Percentiles rank a stretch among this genome's conserved stretches.
These are phyloP conservation scores for Myrica gale DNA, from an alignment of 306 rosid genomes.

Conservation along the genomic window DNA sequence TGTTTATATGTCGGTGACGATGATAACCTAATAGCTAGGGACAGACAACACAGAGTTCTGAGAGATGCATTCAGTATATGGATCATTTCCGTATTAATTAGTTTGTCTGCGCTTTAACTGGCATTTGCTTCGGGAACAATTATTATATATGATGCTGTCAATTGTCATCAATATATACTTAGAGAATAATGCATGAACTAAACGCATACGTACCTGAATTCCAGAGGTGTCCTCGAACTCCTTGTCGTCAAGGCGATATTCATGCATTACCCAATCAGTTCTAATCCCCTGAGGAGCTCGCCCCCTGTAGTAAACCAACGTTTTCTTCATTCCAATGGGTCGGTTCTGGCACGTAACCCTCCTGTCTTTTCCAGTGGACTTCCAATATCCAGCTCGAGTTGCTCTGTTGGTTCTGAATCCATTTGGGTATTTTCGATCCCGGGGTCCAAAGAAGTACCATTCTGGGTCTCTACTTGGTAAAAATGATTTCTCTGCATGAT, in stretches of 20 bases:
- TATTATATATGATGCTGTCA: no score
- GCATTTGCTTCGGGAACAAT: no score
- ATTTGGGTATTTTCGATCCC: constrained; percentile 91
- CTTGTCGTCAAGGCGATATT: constrained; percentile 88
- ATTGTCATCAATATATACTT: no score
- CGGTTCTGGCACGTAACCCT: constrained; percentile 65
- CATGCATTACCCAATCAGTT: constrained; percentile 99
- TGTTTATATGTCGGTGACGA: no score
- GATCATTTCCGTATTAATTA: no score
- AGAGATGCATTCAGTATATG: no score
- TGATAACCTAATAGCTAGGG: no score
- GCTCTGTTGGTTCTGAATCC: constrained; percentile 98
- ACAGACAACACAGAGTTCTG: no score
- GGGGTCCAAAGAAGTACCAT: constrained; percentile 96
- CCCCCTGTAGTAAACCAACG: constrained; percentile 88
- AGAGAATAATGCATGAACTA: no score
- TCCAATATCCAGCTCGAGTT: constrained; percentile 96
- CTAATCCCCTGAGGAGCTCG: constrained; percentile 98
- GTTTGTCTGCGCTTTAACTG: no score
- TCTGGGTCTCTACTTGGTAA: constrained; percentile 97
- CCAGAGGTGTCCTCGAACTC: constrained; percentile 67
- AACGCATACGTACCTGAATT: constrained; percentile 52
- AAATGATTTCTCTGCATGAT: constrained; percentile 72
- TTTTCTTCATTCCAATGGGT: constrained; percentile 97
- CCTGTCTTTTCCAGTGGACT: constrained; percentile 91